Evolutionary conservation across 176 grass and related monocot species (phyloP), one percentile per base, ranked within the genome.

Genomic region (Calamus simplicifolius): DNA sequence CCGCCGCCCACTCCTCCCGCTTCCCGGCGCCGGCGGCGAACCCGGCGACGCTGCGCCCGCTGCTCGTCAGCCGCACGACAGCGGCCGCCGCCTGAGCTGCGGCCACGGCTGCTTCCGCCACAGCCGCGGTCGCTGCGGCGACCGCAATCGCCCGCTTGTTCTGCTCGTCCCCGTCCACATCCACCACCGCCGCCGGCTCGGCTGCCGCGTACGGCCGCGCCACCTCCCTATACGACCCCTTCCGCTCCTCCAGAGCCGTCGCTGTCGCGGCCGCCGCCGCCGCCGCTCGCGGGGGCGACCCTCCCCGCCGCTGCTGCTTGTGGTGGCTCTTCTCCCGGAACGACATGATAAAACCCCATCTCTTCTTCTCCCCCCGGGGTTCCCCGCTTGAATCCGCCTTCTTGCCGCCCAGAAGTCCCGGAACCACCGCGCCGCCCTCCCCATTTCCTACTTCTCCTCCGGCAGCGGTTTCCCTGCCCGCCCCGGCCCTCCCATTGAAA

Each of bases 141-240:
- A 91, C 87, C 1, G 93, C 93, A 5, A 97, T 91, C 19, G 87
- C 92, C 26, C 78, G 83, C 75, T 97, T 97, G 81, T 78, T 97
- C 75, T 88, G 81, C 69, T 91, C 84, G 51, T 88, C 78, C 49
- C 58, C 77, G 23, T 56, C 66, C 4, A 58, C 77, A 26, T 48
- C 67, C 35, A 13, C 19, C 16, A 16, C 27, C 16, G 61, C 56
- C 53, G 26, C 59, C 16, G 59, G 52, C 21, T 7, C 31, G 6
- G 31, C 4, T 0, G 31, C 6, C 31, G 6, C 35, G 35, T 43
- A 43, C 35, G 35, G 35, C 35, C 10, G 35, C 7, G 56, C 6
- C 2, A 27, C 43, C 21, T 75, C 78, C 56, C 35, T 69, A 53
- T 75, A 77, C 18, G 71, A 69, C 2, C 71, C 74, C 4, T 28